Conservation (phyloP, 176 grass and related monocot genomes). For the Oryza coarctata region DNA sequence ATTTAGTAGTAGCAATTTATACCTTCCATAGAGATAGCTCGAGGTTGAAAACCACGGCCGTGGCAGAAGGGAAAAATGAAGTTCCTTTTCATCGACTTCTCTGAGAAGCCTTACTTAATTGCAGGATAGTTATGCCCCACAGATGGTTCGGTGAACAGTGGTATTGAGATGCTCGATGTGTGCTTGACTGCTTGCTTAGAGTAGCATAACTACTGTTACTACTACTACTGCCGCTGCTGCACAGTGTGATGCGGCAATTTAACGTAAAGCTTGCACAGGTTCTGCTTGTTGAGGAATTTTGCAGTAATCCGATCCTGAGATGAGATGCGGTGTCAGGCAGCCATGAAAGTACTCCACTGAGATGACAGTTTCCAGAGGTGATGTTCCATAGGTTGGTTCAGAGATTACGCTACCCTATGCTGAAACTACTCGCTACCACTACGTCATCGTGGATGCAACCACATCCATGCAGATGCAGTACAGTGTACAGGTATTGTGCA, state of each 20-base stretch:
- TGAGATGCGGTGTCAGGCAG: background rate
- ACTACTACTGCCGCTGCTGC: too few relatives aligned
- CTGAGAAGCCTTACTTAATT: background rate
- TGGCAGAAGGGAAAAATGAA: background rate
- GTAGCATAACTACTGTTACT: background rate
- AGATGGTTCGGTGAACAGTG: background rate
- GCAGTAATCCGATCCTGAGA: background rate
- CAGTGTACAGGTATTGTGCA: background rate
- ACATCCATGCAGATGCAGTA: background rate
- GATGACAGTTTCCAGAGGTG: slow-evolving; percentile 32
- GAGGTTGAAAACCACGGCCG: background rate
- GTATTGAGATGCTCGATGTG: too few relatives aligned
- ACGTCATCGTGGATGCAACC: slow-evolving; percentile 3
- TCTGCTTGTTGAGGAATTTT: background rate
- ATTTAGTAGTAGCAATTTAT: background rate
- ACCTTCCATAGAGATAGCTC: background rate
- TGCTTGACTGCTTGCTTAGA: background rate
- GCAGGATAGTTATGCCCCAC: background rate
- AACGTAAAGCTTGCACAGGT: too few relatives aligned
- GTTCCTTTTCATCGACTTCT: background rate
- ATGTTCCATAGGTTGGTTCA: slow-evolving; percentile 34
- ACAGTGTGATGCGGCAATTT: too few relatives aligned
- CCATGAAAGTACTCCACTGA: slow-evolving; percentile 2
- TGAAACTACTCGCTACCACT: background rate
- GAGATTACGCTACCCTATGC: background rate